Evolutionary conservation across 805 yeast genomes (phyloP).

Genomic region (Torulaspora indica): DNA sequence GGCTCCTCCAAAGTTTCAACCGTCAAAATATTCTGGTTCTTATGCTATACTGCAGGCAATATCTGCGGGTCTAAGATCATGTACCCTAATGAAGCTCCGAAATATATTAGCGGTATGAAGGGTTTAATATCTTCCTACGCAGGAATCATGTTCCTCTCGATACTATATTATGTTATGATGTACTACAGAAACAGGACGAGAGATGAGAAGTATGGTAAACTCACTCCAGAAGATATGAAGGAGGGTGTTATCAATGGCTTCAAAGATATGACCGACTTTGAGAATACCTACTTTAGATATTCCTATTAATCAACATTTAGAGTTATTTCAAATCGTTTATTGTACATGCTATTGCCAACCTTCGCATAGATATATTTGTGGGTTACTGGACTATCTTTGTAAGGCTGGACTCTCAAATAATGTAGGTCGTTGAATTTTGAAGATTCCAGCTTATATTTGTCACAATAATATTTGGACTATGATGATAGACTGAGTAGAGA

Average conservation of each 20-base stretch:
- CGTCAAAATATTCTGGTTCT: conserved; percentile 20
- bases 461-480: too few species aligned
- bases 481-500: too few species aligned
- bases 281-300: conserved; percentile 21
- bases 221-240: conserved; percentile 16
- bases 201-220: conserved; percentile 14
- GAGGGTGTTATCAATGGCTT: conserved; percentile 23
- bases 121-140: conserved; percentile 21
- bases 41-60: conserved; percentile 21
- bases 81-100: conserved; percentile 21
- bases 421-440: too few species aligned
- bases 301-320: conserved; percentile 7
- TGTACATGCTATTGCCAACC: background rate
- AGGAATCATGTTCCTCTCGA: conserved; percentile 21
- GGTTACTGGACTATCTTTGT: too few species aligned
- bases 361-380: background rate
- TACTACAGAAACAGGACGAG: conserved; percentile 18
- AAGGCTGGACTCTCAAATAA: too few species aligned
- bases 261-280: conserved; percentile 22
- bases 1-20: conserved; percentile 22
- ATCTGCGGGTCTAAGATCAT: conserved; percentile 21
- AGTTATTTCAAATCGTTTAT: background rate
- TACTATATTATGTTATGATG: conserved; percentile 18
- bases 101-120: conserved; percentile 21
- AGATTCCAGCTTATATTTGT: too few species aligned